A percentile compares a stretch with the other conserved stretches of the same genome.
These are phyloP conservation scores for Mercurialis annua DNA, from an alignment of 345 rosid species.

Conservation along the genomic window DNA sequence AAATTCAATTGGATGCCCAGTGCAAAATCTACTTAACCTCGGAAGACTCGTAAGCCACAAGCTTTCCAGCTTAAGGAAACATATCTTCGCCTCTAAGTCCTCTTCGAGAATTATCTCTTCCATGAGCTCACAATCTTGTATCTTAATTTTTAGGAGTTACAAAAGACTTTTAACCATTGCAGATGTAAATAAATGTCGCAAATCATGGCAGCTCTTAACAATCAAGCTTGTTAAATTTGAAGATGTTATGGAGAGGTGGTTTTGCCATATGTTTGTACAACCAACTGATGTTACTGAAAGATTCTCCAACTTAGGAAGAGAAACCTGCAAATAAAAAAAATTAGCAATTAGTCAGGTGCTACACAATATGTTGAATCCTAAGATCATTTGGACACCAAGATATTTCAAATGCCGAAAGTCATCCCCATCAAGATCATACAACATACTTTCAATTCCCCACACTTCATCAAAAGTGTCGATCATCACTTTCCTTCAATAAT, in stretches of 20 bases:
- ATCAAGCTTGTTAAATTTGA: background rate
- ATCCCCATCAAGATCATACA: background rate
- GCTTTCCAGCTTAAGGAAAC: background rate
- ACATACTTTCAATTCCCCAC: background rate
- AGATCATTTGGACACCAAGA: background rate
- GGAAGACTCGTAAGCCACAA: background rate
- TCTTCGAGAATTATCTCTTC: constrained; percentile 5
- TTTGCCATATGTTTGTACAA: constrained; percentile 8
- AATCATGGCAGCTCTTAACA: background rate
- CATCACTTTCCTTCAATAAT: background rate
- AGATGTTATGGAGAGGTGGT: background rate
- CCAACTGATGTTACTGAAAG: background rate
- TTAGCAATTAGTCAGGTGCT: too few species aligned
- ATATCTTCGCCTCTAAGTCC: background rate
- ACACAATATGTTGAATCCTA: constrained; percentile 2
- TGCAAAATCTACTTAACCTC: background rate
- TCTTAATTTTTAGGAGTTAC: background rate
- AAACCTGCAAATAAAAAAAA: constrained; percentile 7
- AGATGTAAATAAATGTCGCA: constrained; percentile 3
- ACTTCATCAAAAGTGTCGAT: background rate
- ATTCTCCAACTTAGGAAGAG: constrained; percentile 3
- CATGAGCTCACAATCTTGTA: background rate
- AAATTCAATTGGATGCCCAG: constrained; percentile 8
- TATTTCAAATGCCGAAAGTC: constrained; percentile 2
- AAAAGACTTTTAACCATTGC: constrained; percentile 6